Conservation (phyloP, 148 eudicot species). For the Silene conica region DNA sequence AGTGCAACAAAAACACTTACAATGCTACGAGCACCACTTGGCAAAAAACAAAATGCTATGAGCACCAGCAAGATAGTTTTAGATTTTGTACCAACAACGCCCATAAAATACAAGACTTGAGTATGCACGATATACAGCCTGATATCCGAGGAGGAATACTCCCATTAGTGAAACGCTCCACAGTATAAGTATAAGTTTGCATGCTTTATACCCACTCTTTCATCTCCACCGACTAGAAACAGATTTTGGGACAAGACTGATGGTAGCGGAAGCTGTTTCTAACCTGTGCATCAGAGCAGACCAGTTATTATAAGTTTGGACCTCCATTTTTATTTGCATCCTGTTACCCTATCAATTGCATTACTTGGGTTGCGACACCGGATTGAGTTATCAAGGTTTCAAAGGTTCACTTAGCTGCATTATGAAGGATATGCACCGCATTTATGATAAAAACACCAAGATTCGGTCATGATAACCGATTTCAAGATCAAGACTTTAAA, state of each 20-base stretch:
- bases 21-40: neutral
- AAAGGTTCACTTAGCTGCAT: neutral
- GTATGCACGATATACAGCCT: neutral
- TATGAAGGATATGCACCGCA: neutral
- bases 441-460: neutral
- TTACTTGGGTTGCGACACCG: too few relatives aligned
- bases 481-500: neutral
- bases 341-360: too few relatives aligned
- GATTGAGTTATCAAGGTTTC: neutral
- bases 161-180: neutral
- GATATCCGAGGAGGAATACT: neutral
- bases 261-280: slow-evolving; percentile 32
- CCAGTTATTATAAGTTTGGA: neutral
- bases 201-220: slow-evolving; percentile 3
- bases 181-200: neutral
- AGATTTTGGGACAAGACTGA: slow-evolving; percentile 39
- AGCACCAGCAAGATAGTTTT: neutral
- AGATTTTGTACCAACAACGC: neutral
- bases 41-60: too few relatives aligned
- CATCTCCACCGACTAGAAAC: slow-evolving; percentile 39
- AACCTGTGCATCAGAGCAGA: slow-evolving; percentile 29
- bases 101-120: neutral
- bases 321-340: too few relatives aligned
- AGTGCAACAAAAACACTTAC: neutral
- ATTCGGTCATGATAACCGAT: neutral